phyloP scores from a whole-genome alignment of 805 yeast species.

The Kodamaea kakaduensis region DNA sequence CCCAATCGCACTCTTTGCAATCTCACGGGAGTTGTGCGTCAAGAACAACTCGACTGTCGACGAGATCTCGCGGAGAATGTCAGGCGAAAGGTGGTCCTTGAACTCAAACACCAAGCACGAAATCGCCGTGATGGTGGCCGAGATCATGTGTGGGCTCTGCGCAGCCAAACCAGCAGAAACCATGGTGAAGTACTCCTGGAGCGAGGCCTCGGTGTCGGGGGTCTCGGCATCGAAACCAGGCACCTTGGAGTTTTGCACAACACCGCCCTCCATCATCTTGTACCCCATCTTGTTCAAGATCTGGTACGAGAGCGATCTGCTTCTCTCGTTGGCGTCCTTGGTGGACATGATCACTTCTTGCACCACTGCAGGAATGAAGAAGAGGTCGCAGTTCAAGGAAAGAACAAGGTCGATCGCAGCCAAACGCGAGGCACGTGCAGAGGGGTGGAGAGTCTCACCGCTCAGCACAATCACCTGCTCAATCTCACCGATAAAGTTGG shows the following conservation, averaged over 20 bases:
- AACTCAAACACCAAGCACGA: conserved; percentile 87
- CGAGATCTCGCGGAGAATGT: conserved; percentile 66
- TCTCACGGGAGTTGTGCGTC: conserved; percentile 87
- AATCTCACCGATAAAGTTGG: conserved; percentile 52
- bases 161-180: conserved; percentile 96
- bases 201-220: conserved; percentile 62
- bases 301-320: conserved; percentile 76
- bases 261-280: conserved; percentile 67
- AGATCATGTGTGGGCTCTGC: conserved; percentile 89
- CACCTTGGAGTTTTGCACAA: conserved; percentile 58
- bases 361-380: conserved; percentile 74
- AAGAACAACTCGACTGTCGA: conserved; percentile 86
- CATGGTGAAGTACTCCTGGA: conserved; percentile 86
- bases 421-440: conserved; percentile 80
- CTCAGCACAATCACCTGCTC: conserved; percentile 56
- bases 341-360: conserved; percentile 89
- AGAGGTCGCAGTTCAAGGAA: conserved; percentile 61
- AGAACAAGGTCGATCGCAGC: conserved; percentile 58
- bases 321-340: conserved; percentile 88
- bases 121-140: conserved; percentile 86
- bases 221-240: conserved; percentile 62
- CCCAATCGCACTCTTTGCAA: conserved; percentile 91
- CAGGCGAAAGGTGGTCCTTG: conserved; percentile 56
- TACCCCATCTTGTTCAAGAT: conserved; percentile 77
- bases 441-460: conserved; percentile 54